Percentiles rank a stretch among this genome's conserved stretches.
These are phyloP conservation scores for Lachnellula cervina DNA, from an alignment of 2,329 filamentous ascomycete genomes.

Conservation along the genomic window DNA sequence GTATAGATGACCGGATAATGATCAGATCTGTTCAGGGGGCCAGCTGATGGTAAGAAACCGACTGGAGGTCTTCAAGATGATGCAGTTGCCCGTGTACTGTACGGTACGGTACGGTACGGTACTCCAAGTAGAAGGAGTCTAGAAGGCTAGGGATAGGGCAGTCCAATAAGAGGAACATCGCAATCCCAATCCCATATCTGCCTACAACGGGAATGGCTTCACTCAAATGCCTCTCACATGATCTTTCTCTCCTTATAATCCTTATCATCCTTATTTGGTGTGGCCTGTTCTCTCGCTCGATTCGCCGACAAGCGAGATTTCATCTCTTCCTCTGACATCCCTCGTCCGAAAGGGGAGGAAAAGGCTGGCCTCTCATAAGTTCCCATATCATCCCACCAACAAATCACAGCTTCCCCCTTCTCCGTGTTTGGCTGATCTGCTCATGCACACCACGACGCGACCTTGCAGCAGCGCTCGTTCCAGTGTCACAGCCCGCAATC, in stretches of 20 bases:
- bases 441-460: constrained; percentile 17
- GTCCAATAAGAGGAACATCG: background rate
- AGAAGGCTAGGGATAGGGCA: background rate
- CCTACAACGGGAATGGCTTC: background rate
- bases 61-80: background rate
- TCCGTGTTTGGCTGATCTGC: constrained; percentile 3
- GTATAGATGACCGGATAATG: too few relatives aligned
- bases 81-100: background rate
- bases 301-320: background rate
- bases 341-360: background rate
- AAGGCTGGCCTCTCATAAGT: too few relatives aligned
- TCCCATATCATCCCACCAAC: background rate
- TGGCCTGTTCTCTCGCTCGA: too few relatives aligned
- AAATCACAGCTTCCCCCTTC: constrained; percentile 7
- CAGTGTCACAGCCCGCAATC: constrained; percentile 10
- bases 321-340: background rate
- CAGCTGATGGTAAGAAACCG: background rate
- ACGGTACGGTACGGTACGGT: background rate
- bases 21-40: background rate
- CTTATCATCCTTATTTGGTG: too few relatives aligned
- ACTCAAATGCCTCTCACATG: background rate
- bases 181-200: background rate
- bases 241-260: too few relatives aligned
- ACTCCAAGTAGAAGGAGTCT: background rate
- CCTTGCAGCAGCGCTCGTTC: constrained; percentile 15